These are phyloP conservation scores for Alternaria panax DNA, from an alignment of 2,329 filamentous ascomycete species.

Conservation along the genomic window DNA sequence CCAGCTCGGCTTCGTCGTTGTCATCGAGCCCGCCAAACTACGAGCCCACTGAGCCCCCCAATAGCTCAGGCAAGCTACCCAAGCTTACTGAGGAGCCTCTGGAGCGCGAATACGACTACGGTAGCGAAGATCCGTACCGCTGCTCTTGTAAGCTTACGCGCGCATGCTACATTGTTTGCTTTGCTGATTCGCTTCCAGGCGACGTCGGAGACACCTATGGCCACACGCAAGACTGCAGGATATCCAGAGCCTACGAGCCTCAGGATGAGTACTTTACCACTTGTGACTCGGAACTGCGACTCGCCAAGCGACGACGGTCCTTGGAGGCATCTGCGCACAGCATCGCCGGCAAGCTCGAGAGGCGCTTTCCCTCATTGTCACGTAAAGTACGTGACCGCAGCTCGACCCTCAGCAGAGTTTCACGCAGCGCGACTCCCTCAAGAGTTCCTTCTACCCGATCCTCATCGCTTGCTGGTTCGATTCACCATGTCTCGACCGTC, in stretches of 20 bases:
- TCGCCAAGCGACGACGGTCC: constrained; percentile 64
- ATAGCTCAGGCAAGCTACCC: constrained; percentile 72
- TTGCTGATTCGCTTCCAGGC: constrained; percentile 54
- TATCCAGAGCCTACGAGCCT: constrained; percentile 68
- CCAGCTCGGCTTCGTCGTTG: constrained; percentile 81
- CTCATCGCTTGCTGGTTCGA: constrained; percentile 74
- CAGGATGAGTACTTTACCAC: constrained; percentile 66
- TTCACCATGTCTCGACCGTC: constrained; percentile 53
- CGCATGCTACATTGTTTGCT: constrained; percentile 13
- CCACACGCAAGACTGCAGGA: constrained; percentile 55
- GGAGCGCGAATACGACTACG: constrained; percentile 69
- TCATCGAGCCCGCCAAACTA: constrained; percentile 62
- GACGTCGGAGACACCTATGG: constrained; percentile 64
- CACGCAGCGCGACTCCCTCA: constrained; percentile 58
- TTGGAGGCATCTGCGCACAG: constrained; percentile 68
- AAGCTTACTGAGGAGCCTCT: constrained; percentile 85
- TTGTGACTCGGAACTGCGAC: constrained; percentile 65
- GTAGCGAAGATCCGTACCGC: constrained; percentile 56
- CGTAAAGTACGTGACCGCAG: constrained; percentile 63
- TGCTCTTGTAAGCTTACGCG: constrained; percentile 73
- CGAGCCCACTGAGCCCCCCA: constrained; percentile 64
- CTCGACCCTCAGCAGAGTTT: constrained; percentile 41
- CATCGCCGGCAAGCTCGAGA: constrained; percentile 70
- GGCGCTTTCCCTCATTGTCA: constrained; percentile 64
- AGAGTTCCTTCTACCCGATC: constrained; percentile 74